These are phyloP conservation scores for Nigrospora osmanthi DNA, from an alignment of 2,329 filamentous ascomycete species.

Conservation along the genomic window DNA sequence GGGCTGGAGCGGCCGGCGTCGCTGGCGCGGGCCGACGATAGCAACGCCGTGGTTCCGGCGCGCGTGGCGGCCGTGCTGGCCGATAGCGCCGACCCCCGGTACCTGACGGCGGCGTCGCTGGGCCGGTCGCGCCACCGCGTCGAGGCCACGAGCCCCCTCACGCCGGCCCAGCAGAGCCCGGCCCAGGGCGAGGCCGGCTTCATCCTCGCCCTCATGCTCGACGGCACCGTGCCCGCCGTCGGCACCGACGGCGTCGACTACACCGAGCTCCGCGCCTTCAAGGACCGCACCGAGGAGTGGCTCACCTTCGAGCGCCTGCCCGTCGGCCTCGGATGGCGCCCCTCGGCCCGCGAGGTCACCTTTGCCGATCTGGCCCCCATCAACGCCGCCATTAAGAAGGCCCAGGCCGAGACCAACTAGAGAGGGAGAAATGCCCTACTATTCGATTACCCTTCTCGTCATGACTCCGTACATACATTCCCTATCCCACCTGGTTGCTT, in stretches of 20 bases:
- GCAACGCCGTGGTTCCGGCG: not conserved
- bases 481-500: no score
- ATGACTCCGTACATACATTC: no score
- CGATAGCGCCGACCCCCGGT: not conserved
- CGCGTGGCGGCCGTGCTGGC: not conserved
- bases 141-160: not conserved
- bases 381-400: not conserved
- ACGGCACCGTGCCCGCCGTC: not conserved
- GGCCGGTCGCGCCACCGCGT: not conserved
- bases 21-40: not conserved
- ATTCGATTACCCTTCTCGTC: no score
- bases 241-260: not conserved
- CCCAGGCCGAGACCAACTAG: not conserved
- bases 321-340: not conserved
- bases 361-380: not conserved
- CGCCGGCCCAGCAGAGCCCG: not conserved
- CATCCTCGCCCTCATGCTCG: not conserved
- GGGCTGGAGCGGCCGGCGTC: not conserved
- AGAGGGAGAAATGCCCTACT: no score
- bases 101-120: not conserved
- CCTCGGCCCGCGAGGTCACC: not conserved
- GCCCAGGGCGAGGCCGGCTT: constrained; percentile 1
- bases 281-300: not conserved
- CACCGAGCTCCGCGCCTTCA: not conserved
- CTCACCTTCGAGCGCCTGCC: constrained; percentile 1